phyloP scores from a whole-genome alignment of 2,329 filamentous ascomycete genomes.

The Venturia effusa region DNA sequence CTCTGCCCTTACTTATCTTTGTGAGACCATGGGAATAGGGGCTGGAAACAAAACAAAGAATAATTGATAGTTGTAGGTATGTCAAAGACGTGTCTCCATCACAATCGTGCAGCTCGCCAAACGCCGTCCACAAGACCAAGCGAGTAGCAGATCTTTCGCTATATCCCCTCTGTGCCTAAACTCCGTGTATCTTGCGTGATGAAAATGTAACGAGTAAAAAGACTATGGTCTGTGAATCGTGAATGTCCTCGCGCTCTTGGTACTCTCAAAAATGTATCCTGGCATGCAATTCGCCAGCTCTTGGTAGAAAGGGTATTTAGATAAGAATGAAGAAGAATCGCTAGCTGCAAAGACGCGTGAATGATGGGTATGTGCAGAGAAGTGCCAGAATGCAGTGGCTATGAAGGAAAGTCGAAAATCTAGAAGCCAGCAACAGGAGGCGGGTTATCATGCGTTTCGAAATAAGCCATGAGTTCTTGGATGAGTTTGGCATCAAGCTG shows the following conservation, averaged over 20 bases:
- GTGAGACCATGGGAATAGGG: background rate
- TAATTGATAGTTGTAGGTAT: background rate
- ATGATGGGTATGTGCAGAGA: background rate
- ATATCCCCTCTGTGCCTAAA: background rate
- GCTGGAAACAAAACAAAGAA: background rate
- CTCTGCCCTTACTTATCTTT: background rate
- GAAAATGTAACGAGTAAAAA: background rate
- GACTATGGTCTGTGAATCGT: background rate
- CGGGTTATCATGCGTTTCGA: slow-evolving; percentile 13
- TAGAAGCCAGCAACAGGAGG: slow-evolving; percentile 13
- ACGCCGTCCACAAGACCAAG: background rate
- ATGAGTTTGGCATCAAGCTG: slow-evolving; percentile 13
- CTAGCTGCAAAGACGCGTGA: background rate
- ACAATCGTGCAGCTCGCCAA: slow-evolving; percentile 2
- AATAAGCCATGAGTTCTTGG: slow-evolving; percentile 12
- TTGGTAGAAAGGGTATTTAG: background rate
- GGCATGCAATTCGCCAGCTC: background rate
- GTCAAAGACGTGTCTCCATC: background rate
- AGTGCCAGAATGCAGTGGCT: background rate
- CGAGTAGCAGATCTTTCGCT: background rate
- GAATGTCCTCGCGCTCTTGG: background rate
- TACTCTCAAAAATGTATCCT: background rate
- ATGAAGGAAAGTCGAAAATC: background rate
- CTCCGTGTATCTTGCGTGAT: background rate
- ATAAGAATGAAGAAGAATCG: background rate